Evolutionary conservation across 202 grass and related monocot species (phyloP).

Genomic region (Saccharum hybrid): DNA sequence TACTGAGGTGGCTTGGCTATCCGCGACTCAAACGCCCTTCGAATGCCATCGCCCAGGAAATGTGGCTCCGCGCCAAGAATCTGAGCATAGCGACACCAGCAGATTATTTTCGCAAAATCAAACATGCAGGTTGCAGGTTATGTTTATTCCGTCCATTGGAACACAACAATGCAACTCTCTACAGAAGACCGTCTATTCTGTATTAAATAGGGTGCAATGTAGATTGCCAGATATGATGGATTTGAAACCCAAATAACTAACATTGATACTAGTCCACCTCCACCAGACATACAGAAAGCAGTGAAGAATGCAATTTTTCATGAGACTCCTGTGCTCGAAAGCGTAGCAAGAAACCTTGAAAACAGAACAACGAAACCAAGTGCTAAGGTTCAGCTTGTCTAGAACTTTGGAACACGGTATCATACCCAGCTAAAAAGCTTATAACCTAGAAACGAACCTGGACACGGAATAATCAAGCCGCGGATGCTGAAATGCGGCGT

Average conservation of each 20-base stretch:
- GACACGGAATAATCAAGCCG: too few relatives aligned
- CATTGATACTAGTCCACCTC: too few relatives aligned
- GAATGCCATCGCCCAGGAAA: conserved; percentile 81
- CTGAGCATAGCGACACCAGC: conserved; percentile 31
- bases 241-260: neutral
- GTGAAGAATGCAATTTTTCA: neutral
- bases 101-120: conserved; percentile 6
- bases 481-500: neutral
- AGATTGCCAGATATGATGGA: neutral
- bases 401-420: neutral
- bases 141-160: neutral
- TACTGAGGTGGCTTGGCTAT: conserved; percentile 68
- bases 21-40: conserved; percentile 71
- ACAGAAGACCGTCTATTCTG: too few relatives aligned
- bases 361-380: neutral
- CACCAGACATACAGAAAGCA: neutral
- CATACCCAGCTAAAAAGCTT: neutral
- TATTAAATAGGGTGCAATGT: too few relatives aligned
- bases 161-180: neutral
- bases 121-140: neutral
- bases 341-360: neutral
- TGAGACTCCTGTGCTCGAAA: neutral
- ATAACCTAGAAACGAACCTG: neutral
- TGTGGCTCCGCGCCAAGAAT: conserved; percentile 80
- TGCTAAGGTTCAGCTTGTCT: neutral